phyloP scores from a whole-genome alignment of 2,329 filamentous ascomycete species.

The Diaporthe caulivora region DNA sequence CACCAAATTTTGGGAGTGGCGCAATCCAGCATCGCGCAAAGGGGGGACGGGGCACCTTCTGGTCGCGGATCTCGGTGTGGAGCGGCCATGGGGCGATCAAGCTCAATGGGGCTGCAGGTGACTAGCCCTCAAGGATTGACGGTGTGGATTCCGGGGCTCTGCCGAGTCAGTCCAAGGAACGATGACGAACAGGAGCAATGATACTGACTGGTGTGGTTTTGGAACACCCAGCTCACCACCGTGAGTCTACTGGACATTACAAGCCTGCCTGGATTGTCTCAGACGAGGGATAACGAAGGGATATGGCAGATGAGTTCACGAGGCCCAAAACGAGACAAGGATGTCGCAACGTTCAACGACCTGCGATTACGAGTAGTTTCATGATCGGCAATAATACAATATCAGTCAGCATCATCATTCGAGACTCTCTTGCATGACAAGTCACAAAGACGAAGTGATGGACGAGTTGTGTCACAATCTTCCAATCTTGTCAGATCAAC shows the following conservation, averaged over 20 bases:
- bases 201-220: not conserved
- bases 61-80: slow-evolving; percentile 3
- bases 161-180: slow-evolving; percentile 8
- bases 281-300: not conserved
- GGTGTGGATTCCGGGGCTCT: not conserved
- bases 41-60: not conserved
- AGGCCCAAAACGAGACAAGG: not conserved
- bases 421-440: not conserved
- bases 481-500: not conserved
- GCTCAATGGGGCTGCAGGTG: not conserved
- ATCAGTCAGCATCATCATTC: not conserved
- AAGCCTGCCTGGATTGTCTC: not conserved
- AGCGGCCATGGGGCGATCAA: not conserved
- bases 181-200: not conserved
- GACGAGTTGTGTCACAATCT: too few species aligned
- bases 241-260: not conserved
- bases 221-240: not conserved
- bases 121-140: not conserved
- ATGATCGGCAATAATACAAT: not conserved
- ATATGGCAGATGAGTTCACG: not conserved
- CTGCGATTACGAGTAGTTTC: not conserved
- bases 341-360: not conserved
- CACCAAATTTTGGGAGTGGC: slow-evolving; percentile 12
- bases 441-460: not conserved
- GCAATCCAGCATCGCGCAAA: not conserved